phyloP scores from a whole-genome alignment of 106 monocot species.

The Chionographis japonica region DNA sequence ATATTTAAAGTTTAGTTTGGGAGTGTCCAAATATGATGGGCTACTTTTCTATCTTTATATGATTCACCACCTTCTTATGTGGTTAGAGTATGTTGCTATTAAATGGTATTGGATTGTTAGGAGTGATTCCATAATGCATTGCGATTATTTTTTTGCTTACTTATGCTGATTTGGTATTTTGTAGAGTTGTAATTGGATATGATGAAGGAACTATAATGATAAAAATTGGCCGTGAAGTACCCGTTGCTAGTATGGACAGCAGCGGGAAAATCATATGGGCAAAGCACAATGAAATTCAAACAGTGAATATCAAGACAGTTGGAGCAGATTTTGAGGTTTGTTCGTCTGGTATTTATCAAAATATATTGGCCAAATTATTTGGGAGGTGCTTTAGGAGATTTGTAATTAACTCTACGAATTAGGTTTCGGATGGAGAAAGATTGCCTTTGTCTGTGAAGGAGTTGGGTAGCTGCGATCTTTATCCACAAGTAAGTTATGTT shows the following conservation, averaged over 20 bases:
- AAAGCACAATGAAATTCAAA: conserved; percentile 77
- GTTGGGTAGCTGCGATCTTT: conserved; percentile 71
- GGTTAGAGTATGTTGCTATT: too few relatives aligned
- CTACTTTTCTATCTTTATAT: too few relatives aligned
- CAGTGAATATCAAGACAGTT: conserved; percentile 61
- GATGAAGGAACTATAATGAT: conserved; percentile 79
- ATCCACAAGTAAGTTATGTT: conserved; percentile 44
- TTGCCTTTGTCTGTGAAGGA: conserved; percentile 66
- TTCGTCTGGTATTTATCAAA: background rate
- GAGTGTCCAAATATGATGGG: too few relatives aligned
- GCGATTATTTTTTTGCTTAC: background rate
- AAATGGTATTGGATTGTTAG: too few relatives aligned
- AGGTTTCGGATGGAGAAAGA: conserved; percentile 75
- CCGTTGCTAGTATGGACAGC: conserved; percentile 70
- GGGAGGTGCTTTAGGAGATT: background rate
- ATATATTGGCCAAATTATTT: background rate
- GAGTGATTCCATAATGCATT: too few relatives aligned
- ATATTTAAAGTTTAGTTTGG: too few relatives aligned
- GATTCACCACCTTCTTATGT: too few relatives aligned
- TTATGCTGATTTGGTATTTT: background rate
- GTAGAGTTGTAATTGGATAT: conserved; percentile 65
- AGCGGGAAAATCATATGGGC: conserved; percentile 78
- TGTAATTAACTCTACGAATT: background rate
- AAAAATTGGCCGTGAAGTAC: conserved; percentile 70
- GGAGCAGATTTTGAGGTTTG: conserved; percentile 55